Evolutionary conservation across 1,139 yeast genomes (phyloP), one percentile per base, ranked within the genome.

Genomic region (Blastobotrys petasosporus): DNA sequence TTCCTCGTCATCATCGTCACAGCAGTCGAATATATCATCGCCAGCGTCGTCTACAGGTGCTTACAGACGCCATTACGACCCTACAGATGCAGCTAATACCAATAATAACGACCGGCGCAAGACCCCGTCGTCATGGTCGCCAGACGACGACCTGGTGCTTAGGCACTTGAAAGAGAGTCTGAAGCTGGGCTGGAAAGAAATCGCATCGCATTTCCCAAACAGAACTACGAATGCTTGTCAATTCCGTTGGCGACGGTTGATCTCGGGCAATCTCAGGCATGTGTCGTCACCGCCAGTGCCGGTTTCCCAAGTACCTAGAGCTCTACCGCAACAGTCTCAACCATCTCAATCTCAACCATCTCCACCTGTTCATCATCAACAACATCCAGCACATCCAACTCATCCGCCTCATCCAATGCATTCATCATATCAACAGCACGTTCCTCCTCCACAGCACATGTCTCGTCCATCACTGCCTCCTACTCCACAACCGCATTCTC

Each of bases 201-300:
- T 84, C 45, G 82, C 92, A 11, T 68, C 76, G 39, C 76, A 83
- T 58, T 84, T 84, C 65, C 73, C 71, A 42, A 77, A 80, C 58
- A 69, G 94, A 61, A 84, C 92, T 2, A 85, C 92, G 29, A 84
- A 84, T 61, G 92, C 92, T 4, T 84, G 92, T 59, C 94, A 84
- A 61, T 84, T 84, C 60, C 71, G 94, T 58, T 84, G 92, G 92
- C 73, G 94, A 56, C 67, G 92, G 43, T 70, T 84, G 29, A 70
- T 71, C 53, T 66, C 73, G 2, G 76, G 76, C n/a, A 66, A 72
- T 28, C 59, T 71, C 30, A 54, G 69, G 7, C 41, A 37, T 23
- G 25, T 20, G 7, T 11, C 37, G 2, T 20, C 37, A 10, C 17
- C 11, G 10, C 25, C 25, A 20, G 25, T 20, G 25, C 25, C 25